These are phyloP conservation scores for Oenanthe sinensis DNA, from an alignment of 129 eudicot genomes.

Conservation along the genomic window DNA sequence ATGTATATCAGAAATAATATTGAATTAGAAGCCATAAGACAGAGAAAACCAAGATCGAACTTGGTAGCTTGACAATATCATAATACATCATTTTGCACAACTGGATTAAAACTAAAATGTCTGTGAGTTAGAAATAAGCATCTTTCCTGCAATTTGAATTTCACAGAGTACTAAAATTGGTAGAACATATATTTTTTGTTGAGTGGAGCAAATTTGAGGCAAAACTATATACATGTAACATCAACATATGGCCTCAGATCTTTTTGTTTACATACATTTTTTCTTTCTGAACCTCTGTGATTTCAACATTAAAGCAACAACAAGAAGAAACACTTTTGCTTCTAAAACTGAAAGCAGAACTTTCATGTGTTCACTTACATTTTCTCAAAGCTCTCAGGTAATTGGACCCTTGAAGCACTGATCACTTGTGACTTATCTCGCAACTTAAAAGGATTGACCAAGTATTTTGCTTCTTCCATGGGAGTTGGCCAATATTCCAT, in stretches of 20 bases:
- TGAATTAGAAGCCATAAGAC: not conserved
- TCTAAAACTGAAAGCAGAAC: not conserved
- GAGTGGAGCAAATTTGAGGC: not conserved
- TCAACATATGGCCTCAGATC: not conserved
- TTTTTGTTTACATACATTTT: not conserved
- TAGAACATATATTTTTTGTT: not conserved
- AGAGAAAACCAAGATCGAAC: not conserved
- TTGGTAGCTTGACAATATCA: not conserved
- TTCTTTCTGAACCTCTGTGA: not conserved
- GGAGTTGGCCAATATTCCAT: slow-evolving; percentile 96
- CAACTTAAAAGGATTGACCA: slow-evolving; percentile 32
- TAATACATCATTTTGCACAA: not conserved
- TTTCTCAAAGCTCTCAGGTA: slow-evolving; percentile 71
- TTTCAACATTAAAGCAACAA: not conserved
- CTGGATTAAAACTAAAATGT: not conserved
- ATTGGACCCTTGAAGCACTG: slow-evolving; percentile 30
- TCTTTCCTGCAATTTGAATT: not conserved
- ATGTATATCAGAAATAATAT: slow-evolving; percentile 4
- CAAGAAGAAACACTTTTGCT: not conserved
- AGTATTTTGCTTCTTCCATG: slow-evolving; percentile 72
- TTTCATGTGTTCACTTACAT: slow-evolving; percentile 33
- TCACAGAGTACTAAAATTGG: not conserved
- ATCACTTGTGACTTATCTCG: slow-evolving; percentile 32
- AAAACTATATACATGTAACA: not conserved
- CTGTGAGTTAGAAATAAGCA: not conserved